These are phyloP conservation scores for Aechmea fasciata DNA, from an alignment of 176 grass and related monocot genomes.

Conservation along the genomic window DNA sequence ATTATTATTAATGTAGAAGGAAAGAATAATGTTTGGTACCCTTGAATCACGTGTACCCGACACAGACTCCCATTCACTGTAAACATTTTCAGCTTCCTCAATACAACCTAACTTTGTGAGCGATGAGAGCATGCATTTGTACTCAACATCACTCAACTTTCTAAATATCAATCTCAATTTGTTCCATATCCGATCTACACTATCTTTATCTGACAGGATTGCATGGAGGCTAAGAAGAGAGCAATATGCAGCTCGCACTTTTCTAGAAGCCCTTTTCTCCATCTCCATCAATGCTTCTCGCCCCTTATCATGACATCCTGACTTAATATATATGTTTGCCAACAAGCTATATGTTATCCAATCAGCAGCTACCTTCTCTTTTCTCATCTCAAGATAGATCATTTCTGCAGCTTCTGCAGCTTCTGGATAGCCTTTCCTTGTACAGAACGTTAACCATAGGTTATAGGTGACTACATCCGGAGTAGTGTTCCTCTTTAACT, in stretches of 20 bases:
- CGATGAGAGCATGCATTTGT: slow-evolving; percentile 73
- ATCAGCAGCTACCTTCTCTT: slow-evolving; percentile 38
- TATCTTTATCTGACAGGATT: slow-evolving; percentile 49
- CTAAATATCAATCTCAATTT: slow-evolving; percentile 51
- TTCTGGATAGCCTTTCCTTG: slow-evolving; percentile 44
- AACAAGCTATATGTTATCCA: slow-evolving; percentile 81
- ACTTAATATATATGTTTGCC: slow-evolving; percentile 58
- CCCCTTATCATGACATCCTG: slow-evolving; percentile 34
- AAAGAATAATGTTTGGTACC: slow-evolving; percentile 57
- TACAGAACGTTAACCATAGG: slow-evolving; percentile 60
- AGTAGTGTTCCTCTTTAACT: slow-evolving; percentile 44
- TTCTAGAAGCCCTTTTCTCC: slow-evolving; percentile 58
- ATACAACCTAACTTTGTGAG: slow-evolving; percentile 58
- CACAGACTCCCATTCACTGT: slow-evolving; percentile 39
- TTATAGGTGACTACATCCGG: slow-evolving; percentile 70
- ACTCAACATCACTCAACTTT: slow-evolving; percentile 55
- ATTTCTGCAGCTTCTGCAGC: slow-evolving; percentile 40
- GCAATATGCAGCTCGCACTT: slow-evolving; percentile 39
- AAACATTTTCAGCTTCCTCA: slow-evolving; percentile 33
- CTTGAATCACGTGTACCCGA: slow-evolving; percentile 55
- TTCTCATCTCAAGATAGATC: slow-evolving; percentile 43
- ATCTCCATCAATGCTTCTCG: slow-evolving; percentile 47
- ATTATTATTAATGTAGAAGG: slow-evolving; percentile 60
- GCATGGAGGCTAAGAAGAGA: slow-evolving; percentile 65
- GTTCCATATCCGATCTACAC: slow-evolving; percentile 56